Conservation (phyloP, 2,329 filamentous ascomycete species). For the Talaromyces sp. region DNA sequence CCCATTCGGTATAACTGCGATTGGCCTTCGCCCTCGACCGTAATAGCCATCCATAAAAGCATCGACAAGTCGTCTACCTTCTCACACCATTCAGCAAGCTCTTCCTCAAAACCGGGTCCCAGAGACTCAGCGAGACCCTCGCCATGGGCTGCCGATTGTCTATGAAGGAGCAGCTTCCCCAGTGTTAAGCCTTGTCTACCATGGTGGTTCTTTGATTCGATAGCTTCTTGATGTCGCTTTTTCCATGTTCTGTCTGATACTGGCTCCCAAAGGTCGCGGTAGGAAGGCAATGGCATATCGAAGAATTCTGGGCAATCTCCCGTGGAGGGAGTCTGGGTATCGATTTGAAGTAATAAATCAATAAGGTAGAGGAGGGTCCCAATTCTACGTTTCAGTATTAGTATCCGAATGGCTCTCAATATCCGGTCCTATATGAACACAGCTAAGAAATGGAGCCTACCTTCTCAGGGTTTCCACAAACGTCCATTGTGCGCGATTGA, state of each 20-base stretch:
- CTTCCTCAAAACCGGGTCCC: not conserved
- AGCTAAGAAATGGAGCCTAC: not conserved
- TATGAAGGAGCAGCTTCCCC: not conserved
- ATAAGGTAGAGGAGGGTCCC: conserved; percentile 7
- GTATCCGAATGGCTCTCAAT: not conserved
- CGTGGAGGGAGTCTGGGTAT: conserved; percentile 5
- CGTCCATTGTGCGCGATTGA: not conserved
- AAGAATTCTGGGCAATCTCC: conserved; percentile 4
- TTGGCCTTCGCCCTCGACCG: conserved; percentile 6
- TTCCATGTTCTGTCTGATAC: conserved; percentile 3
- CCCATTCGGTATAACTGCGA: not conserved
- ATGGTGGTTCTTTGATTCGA: not conserved
- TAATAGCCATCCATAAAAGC: conserved; percentile 5
- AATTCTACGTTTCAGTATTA: not conserved
- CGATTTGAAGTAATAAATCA: conserved; percentile 3
- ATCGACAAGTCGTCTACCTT: conserved; percentile 6
- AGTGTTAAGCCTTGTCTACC: conserved; percentile 1
- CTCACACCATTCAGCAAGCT: conserved; percentile 10
- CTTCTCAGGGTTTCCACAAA: conserved; percentile 9
- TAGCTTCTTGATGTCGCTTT: conserved; percentile 1
- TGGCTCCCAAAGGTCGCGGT: conserved; percentile 5
- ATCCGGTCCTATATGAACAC: too few species aligned
- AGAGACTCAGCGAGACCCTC: not conserved
- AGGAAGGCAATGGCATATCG: conserved; percentile 5
- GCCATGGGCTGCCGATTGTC: not conserved